Evolutionary conservation across 2,329 filamentous ascomycete species (phyloP), one percentile per base, ranked within the genome.

Genomic region (Cladosporium sp.): DNA sequence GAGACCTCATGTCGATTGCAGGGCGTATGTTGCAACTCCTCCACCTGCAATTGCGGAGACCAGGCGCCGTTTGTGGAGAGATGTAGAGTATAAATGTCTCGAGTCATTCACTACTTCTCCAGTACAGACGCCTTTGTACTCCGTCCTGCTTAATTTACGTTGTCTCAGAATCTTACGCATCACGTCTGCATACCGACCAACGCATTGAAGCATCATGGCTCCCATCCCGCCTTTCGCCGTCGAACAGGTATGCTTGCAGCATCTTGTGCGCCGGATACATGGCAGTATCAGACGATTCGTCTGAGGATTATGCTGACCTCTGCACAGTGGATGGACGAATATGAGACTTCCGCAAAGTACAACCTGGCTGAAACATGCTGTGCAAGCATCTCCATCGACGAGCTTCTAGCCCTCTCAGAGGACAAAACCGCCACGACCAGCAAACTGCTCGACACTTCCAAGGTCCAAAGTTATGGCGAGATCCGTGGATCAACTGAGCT

Each of bases 361-460:
- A 92, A 95, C 72, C 82, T 93, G 51, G 88, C 89, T 59, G 89
- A 93, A 73, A 93, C 89, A 0, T 93, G 89, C 69, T 88, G 84
- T 58, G 84, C 87, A 2, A 90, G 88, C 3, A 78, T 93, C 20
- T 92, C 89, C 0, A 76, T 93, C 60, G 80, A 88, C 22, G 83
- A 92, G 50, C 79, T 93, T 3, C 75, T 80, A 9, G 73, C 73
- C 0, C 73, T 93, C 25, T 85, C 80, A 17, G 82, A 83, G 45
- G 81, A 85, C 64, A 80, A 82, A 52, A 66, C 62, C 57, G 73
- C 59, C 73, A 81, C 67, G 55, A 60, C 63, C 8, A 65, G 64
- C 55, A 63, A 69, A 20, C 82, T 75, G 69, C 77, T 75, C 42
- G 70, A 80, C 42, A 78, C 82, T 5, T 82, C 83, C 4, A 82